These are phyloP conservation scores for Amorphotheca resinae DNA, from an alignment of 495 filamentous ascomycete species.

Conservation along the genomic window DNA sequence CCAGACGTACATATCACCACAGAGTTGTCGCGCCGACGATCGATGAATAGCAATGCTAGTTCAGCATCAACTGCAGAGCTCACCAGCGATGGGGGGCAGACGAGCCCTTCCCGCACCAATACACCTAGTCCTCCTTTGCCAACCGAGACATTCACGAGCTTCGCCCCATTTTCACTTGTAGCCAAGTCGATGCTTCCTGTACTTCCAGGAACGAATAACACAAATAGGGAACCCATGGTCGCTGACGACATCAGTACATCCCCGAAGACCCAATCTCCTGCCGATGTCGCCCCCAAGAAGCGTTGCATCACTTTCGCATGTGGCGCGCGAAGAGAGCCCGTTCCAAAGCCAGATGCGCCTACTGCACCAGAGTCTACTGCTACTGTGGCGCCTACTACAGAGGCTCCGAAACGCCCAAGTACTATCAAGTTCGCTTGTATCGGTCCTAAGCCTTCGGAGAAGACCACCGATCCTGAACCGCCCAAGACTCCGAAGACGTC, in stretches of 20 bases:
- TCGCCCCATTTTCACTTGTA: slow-evolving; percentile 15
- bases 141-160: slow-evolving; percentile 19
- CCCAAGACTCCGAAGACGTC: background rate
- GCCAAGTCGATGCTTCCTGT: slow-evolving; percentile 1
- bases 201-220: background rate
- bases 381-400: background rate
- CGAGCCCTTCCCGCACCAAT: slow-evolving; percentile 78
- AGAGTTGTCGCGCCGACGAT: slow-evolving; percentile 42
- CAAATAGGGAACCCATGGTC: background rate
- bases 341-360: slow-evolving; percentile 4
- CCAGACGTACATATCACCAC: slow-evolving; percentile 24
- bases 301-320: slow-evolving; percentile 92
- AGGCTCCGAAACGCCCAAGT: slow-evolving; percentile 12
- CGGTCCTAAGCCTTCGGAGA: slow-evolving; percentile 12
- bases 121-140: slow-evolving; percentile 77
- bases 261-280: slow-evolving; percentile 19
- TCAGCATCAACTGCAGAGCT: slow-evolving; percentile 71
- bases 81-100: slow-evolving; percentile 82
- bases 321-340: slow-evolving; percentile 24
- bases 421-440: slow-evolving; percentile 41
- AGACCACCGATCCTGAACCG: slow-evolving; percentile 5
- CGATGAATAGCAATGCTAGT: slow-evolving; percentile 67
- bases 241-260: slow-evolving; percentile 3
- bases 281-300: slow-evolving; percentile 38
- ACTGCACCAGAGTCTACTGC: slow-evolving; percentile 3